Base-by-base conservation (phyloP, 176 grass and related monocot genomes). In the Oryza longistaminata region DNA sequence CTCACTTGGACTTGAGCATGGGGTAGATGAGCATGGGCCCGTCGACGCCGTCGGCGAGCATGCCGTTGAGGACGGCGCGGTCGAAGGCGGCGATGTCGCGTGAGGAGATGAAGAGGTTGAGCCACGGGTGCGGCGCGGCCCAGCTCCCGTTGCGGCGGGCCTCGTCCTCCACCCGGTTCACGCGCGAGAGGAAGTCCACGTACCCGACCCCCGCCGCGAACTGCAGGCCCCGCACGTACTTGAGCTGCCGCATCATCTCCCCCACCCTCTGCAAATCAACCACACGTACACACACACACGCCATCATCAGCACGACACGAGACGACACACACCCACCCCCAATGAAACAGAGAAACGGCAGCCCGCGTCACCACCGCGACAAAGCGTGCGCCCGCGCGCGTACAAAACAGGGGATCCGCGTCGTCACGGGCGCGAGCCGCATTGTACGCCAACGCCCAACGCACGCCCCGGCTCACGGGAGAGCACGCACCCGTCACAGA, bases 21-120 rank as follows among this genome's bases (percentile, higher is more conserved):
- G 97, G 97, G 93, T 99, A 99, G 14, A 94, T 64, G 46, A 99
- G 97, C 93, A 99, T 96, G 27, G 97, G 97, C 13, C 97, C 97
- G 50, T 91, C 93, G 77, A 99, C 85, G 62, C 97, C 97, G 50
- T 85, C 61, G 60, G 85, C 78, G 75, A 99, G 90, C 75, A 94
- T 89, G 71, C 75, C 68, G 4, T 86, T 86, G 86, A 99, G 75
- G 19, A 99, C 93, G 25, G 79, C 17, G 39, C 71, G 79, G 64
- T 96, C 88, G 85, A 99, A 96, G 22, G 27, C 92, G 21, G 64
- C 60, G 66, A 99, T 90, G 83, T 96, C 78, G 5, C 75, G 85
- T 2, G 93, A 81, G 19, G 93, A 82, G 79, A 99, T 67, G 88
- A 99, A 90, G 62, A 99, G 67, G 90, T 99, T 99, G 74, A 99